Evolutionary conservation across 2,329 filamentous ascomycete genomes (phyloP).

Genomic region (Fusarium devonianum): DNA sequence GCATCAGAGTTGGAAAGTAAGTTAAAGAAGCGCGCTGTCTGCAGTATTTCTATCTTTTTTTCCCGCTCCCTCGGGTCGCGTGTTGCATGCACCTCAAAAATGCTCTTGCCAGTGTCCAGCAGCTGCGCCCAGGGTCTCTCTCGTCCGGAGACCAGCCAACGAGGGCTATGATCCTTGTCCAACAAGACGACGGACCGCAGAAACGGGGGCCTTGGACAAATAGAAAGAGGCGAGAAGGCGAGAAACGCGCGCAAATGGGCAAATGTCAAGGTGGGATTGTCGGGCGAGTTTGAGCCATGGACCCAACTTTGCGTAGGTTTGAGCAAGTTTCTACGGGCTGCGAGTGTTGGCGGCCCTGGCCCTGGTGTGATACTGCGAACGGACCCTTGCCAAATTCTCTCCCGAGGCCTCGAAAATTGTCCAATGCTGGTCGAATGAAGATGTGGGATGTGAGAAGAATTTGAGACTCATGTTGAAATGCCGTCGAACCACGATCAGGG

Average conservation of each 20-base stretch:
- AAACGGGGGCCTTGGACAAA: neutral
- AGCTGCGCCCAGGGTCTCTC: neutral
- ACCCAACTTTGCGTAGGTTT: conserved; percentile 31
- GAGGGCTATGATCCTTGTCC: too few relatives aligned
- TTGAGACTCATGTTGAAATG: too few relatives aligned
- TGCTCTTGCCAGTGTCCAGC: too few relatives aligned
- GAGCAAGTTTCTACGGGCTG: conserved; percentile 38
- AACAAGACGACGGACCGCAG: conserved; percentile 4
- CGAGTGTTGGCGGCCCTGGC: neutral
- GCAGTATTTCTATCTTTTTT: conserved; percentile 17
- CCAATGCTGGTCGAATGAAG: neutral
- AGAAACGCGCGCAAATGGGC: neutral
- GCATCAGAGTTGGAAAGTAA: neutral
- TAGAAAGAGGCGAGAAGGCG: neutral
- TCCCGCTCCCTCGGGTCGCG: neutral
- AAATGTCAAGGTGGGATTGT: conserved; percentile 5
- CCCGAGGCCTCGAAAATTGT: too few relatives aligned
- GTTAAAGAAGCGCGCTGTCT: neutral
- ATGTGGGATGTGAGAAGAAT: too few relatives aligned
- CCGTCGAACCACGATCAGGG: too few relatives aligned
- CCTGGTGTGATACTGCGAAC: conserved; percentile 11
- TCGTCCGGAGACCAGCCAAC: too few relatives aligned
- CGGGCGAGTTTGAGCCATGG: conserved; percentile 14
- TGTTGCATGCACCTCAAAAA: neutral
- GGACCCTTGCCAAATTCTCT: conserved; percentile 3